A percentile compares a stretch with the other conserved stretches of the same genome.
These are phyloP conservation scores for Penicillium sp. DNA, from an alignment of 2,329 filamentous ascomycete species.

Conservation along the genomic window DNA sequence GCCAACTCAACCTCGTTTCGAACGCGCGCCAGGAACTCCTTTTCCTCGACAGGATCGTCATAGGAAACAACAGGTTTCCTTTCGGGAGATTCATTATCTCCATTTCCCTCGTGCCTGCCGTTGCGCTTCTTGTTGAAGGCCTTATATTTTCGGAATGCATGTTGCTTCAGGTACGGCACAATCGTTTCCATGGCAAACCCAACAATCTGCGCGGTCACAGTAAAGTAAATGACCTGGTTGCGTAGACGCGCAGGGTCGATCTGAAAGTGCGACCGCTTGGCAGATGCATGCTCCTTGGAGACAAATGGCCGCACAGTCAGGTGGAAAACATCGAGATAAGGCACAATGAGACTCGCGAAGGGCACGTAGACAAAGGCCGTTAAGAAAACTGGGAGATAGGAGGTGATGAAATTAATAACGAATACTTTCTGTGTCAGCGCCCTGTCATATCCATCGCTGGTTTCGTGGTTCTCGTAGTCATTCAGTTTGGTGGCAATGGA, in stretches of 20 bases:
- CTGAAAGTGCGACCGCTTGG: slow-evolving; percentile 65
- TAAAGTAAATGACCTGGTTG: slow-evolving; percentile 96
- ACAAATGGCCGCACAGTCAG: slow-evolving; percentile 76
- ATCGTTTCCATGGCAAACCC: slow-evolving; percentile 85
- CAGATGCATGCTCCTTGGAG: slow-evolving; percentile 72
- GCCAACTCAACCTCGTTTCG: slow-evolving; percentile 82
- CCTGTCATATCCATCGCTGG: slow-evolving; percentile 77
- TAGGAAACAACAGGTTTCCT: slow-evolving; percentile 47
- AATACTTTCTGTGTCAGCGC: slow-evolving; percentile 93
- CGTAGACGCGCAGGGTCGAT: slow-evolving; percentile 84
- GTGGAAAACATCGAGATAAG: slow-evolving; percentile 86
- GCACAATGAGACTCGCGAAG: slow-evolving; percentile 83
- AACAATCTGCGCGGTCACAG: slow-evolving; percentile 91
- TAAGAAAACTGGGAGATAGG: slow-evolving; percentile 85
- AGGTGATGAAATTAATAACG: slow-evolving; percentile 97
- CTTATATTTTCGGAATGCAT: slow-evolving; percentile 73
- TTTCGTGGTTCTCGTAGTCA: slow-evolving; percentile 90
- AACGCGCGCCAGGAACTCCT: slow-evolving; percentile 79
- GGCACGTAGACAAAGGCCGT: slow-evolving; percentile 95
- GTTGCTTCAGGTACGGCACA: slow-evolving; percentile 82
- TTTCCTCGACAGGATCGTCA: slow-evolving; percentile 77
- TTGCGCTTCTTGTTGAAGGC: slow-evolving; percentile 35
- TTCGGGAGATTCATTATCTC: slow-evolving; percentile 29
- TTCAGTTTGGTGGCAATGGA: slow-evolving; percentile 78
- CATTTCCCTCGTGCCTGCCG: slow-evolving; percentile 26